Evolutionary conservation across 2,329 filamentous ascomycete species (phyloP), one percentile per base, ranked within the genome.

Genomic region (Cercospora brassicicola): DNA sequence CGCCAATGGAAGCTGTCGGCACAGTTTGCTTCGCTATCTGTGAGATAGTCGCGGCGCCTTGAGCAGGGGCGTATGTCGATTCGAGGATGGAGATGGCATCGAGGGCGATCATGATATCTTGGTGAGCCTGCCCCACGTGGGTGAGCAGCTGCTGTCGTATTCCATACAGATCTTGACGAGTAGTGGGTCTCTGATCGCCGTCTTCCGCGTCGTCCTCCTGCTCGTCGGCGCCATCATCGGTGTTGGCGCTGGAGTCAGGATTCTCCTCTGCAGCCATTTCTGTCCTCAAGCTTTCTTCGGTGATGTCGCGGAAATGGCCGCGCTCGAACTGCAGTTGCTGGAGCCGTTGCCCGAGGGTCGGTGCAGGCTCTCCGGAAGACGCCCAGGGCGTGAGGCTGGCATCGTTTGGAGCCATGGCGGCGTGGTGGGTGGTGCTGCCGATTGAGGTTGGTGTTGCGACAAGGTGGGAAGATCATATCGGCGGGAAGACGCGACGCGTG

Each of bases 41-140:
- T 0, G 91, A 93, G 69, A 97, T 86, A 4, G 92, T 92, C 57
- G 84, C 79, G 73, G 88, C 84, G 4, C 90, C 91, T 71, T 90
- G 87, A 8, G 86, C 87, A 0, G 92, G 91, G n/a, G 84, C 84
- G 76, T 95, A 88, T 78, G 93, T 94, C 11, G 75, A 73, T 15
- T 95, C 84, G 0, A 96, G 84, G 6, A 96, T 86, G 31, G 93
- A 96, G 65, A 96, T 82, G 74, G 94, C 92, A 78, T 97, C 92
- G 74, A 96, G 87, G 6, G 90, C 88, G 68, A 91, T 85, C 76
- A 91, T 84, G 48, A 89, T 85, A 64, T 88, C 86, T 72, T 90
- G 87, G 65, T 87, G 83, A 74, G 76, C 76, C 2, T 68, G 62
- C 7, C 39, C 74, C 30, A 83, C 74, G 62, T 80, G 76, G n/a